These are phyloP conservation scores for Skeletonema grethae DNA, from an alignment of 108 stramenopile species.

Conservation along the genomic window DNA sequence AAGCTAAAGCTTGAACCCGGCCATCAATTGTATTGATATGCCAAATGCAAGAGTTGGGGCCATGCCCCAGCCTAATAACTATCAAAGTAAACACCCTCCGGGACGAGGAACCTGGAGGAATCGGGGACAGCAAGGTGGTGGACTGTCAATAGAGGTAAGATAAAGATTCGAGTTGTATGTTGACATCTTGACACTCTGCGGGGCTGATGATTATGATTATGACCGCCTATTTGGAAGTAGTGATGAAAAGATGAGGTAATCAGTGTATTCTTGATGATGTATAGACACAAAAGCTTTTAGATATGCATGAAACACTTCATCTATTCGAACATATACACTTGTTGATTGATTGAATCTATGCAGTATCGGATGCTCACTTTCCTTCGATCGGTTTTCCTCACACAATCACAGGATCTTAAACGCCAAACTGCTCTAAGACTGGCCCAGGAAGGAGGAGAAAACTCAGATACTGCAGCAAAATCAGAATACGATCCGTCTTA, in stretches of 20 bases:
- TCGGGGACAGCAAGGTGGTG: conserved; percentile 45
- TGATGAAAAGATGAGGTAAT: background rate
- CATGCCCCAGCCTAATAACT: conserved; percentile 59
- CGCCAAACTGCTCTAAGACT: conserved; percentile 69
- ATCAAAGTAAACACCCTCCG: conserved; percentile 6
- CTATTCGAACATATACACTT: background rate
- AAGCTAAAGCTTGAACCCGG: no score
- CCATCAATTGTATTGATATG: background rate
- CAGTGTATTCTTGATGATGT: background rate
- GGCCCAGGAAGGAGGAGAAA: conserved; percentile 54
- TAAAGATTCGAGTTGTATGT: background rate
- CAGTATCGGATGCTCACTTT: conserved; percentile 7
- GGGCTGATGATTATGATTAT: background rate
- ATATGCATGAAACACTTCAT: background rate
- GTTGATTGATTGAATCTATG: background rate
- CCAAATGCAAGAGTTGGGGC: conserved; percentile 68
- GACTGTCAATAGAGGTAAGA: conserved; percentile 89
- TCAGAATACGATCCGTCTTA: background rate
- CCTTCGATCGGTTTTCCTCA: conserved; percentile 1
- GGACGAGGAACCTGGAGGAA: conserved; percentile 30
- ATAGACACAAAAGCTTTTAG: background rate
- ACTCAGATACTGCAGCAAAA: conserved; percentile 27
- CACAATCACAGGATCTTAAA: conserved; percentile 61
- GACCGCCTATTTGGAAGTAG: background rate
- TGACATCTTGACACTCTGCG: background rate